Conservation (phyloP, 2,329 filamentous ascomycete genomes). For the Alternaria gaisen region DNA sequence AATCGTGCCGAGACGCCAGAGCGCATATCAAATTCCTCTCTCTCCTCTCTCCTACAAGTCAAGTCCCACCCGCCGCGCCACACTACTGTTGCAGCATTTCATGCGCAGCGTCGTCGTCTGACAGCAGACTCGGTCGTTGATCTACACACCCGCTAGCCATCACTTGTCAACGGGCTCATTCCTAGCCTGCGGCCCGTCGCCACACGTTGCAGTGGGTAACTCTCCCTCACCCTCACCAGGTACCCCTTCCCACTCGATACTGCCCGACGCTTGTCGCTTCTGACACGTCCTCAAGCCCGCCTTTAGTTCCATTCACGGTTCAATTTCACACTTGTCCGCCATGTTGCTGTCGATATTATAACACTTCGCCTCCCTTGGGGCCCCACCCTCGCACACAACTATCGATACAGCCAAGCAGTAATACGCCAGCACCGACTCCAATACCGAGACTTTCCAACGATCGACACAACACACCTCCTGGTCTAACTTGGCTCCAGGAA, state of each 20-base stretch:
- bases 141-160: conserved; percentile 19
- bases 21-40: conserved; percentile 35
- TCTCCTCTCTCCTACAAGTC: conserved; percentile 18
- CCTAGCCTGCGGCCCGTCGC: conserved; percentile 39
- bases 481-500: conserved; percentile 9
- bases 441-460: conserved; percentile 10
- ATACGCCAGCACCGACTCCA: conserved; percentile 13
- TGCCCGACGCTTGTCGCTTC: conserved; percentile 28
- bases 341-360: conserved; percentile 52
- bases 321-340: conserved; percentile 36
- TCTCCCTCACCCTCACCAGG: conserved; percentile 45
- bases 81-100: conserved; percentile 26
- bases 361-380: conserved; percentile 48
- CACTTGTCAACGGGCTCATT: conserved; percentile 25
- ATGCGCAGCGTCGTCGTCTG: conserved; percentile 22
- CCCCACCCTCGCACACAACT: conserved; percentile 31
- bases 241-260: conserved; percentile 38
- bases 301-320: conserved; percentile 40
- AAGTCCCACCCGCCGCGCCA: conserved; percentile 20
- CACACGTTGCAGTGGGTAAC: conserved; percentile 45
- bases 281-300: conserved; percentile 32
- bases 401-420: conserved; percentile 22
- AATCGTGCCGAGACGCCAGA: conserved; percentile 23
- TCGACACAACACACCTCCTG: conserved; percentile 15
- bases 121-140: conserved; percentile 13